phyloP scores from a whole-genome alignment of 2,329 filamentous ascomycete species.

The Davidsoniella virescens region DNA sequence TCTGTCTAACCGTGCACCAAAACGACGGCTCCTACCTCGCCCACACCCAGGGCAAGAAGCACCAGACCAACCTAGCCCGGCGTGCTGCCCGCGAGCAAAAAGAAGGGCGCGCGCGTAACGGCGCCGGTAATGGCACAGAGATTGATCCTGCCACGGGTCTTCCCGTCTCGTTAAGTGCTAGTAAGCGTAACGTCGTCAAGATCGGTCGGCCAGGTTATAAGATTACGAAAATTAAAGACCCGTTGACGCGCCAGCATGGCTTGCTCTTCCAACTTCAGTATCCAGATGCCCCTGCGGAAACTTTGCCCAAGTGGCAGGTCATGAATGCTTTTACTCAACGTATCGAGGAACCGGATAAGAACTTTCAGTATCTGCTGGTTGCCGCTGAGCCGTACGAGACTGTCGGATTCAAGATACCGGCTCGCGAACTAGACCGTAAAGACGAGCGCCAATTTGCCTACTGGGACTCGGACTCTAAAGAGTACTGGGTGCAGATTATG shows the following conservation, averaged over 20 bases:
- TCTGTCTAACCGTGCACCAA: constrained; percentile 94
- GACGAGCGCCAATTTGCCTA: constrained; percentile 84
- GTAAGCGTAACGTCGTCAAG: constrained; percentile 71
- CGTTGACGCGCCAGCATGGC: constrained; percentile 73
- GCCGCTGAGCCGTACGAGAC: constrained; percentile 98
- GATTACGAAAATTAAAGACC: constrained; percentile 89
- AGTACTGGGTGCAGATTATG: constrained; percentile 95
- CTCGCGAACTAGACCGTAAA: constrained; percentile 75
- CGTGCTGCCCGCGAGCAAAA: constrained; percentile 91
- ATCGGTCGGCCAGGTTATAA: constrained; percentile 94
- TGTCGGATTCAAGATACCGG: constrained; percentile 89
- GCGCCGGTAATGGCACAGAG: constrained; percentile 24
- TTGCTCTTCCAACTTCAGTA: constrained; percentile 94
- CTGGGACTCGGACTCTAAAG: constrained; percentile 90
- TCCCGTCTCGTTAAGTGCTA: constrained; percentile 58
- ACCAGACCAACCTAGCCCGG: constrained; percentile 93
- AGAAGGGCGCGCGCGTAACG: constrained; percentile 53
- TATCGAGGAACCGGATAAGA: constrained; percentile 84
- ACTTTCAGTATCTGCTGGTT: constrained; percentile 85
- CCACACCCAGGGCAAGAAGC: constrained; percentile 95
- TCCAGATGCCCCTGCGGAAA: constrained; percentile 66
- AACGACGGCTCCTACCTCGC: constrained; percentile 98
- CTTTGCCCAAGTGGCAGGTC: constrained; percentile 73
- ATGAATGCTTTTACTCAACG: constrained; percentile 98
- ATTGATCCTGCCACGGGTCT: constrained; percentile 52